Evolutionary conservation across 345 rosid species (phyloP).

Genomic region (Reutealis trisperma): DNA sequence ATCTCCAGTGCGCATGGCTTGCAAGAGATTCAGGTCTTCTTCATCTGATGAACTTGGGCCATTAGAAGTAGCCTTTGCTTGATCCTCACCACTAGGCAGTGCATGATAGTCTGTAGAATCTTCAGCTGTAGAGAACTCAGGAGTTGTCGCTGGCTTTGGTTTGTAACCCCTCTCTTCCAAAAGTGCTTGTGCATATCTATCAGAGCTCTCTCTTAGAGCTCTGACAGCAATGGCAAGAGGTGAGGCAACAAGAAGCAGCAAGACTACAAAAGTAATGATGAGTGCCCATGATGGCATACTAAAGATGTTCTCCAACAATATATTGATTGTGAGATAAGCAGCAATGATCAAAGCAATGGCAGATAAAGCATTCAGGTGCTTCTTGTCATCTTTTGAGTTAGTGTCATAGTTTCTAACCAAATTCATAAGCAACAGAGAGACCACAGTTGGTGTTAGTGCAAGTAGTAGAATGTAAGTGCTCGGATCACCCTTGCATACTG

Average conservation of each 20-base stretch:
- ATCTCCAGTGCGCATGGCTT: constrained; percentile 49
- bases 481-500: constrained; percentile 58
- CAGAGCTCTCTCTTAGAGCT: constrained; percentile 50
- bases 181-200: constrained; percentile 23
- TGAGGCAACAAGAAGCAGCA: constrained; percentile 53
- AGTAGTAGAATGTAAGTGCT: constrained; percentile 64
- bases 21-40: constrained; percentile 48
- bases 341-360: constrained; percentile 57
- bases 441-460: constrained; percentile 58
- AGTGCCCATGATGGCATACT: constrained; percentile 53
- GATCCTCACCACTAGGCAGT: constrained; percentile 27
- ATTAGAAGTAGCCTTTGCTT: constrained; percentile 16
- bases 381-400: constrained; percentile 51
- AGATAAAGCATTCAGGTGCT: constrained; percentile 72
- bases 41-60: constrained; percentile 16
- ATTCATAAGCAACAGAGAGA: constrained; percentile 68
- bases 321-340: constrained; percentile 69
- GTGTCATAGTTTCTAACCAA: constrained; percentile 58
- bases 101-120: constrained; percentile 24
- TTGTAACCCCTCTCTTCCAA: constrained; percentile 32
- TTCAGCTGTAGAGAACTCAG: not conserved
- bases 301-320: constrained; percentile 54
- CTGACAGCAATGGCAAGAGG: constrained; percentile 58
- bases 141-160: constrained; percentile 9
- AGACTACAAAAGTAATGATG: constrained; percentile 38